A percentile compares a stretch with the other conserved stretches of the same genome.
Conservation (phyloP, 169 alveolate genomes). For the Plasmodium falciparum region DNA sequence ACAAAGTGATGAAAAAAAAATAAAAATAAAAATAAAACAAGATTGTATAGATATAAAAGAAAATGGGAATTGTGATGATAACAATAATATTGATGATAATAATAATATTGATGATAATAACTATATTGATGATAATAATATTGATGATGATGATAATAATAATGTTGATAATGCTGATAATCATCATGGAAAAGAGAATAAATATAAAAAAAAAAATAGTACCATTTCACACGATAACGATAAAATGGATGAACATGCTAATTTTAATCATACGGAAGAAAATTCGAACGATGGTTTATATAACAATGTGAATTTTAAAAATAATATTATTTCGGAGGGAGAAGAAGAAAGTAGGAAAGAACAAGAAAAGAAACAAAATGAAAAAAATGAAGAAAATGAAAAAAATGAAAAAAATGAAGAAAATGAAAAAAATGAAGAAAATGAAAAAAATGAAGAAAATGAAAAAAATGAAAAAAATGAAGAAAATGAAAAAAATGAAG, state of each 20-base stretch:
- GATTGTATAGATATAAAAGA: constrained; percentile 1
- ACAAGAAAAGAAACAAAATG: not conserved
- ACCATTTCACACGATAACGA: not conserved
- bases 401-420: not conserved
- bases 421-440: not conserved
- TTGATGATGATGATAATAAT: too few relatives aligned
- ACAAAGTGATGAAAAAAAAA: not conserved
- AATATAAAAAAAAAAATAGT: too few relatives aligned
- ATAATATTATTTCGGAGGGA: not conserved
- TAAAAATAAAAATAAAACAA: not conserved
- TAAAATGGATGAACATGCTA: too few relatives aligned
- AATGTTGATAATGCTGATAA: too few relatives aligned
- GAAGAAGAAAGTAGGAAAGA: too few relatives aligned
- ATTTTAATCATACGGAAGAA: not conserved
- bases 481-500: not conserved
- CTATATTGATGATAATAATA: too few relatives aligned
- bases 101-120: too few relatives aligned
- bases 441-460: not conserved
- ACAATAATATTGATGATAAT: too few relatives aligned
- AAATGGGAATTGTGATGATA: too few relatives aligned
- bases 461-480: not conserved
- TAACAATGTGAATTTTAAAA: not conserved
- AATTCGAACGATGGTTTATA: not conserved
- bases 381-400: not conserved
- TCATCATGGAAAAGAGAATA: too few relatives aligned